These are phyloP conservation scores for Rhizopogon vulgaris DNA, from an alignment of 768 basidiomycete species.

Conservation along the genomic window DNA sequence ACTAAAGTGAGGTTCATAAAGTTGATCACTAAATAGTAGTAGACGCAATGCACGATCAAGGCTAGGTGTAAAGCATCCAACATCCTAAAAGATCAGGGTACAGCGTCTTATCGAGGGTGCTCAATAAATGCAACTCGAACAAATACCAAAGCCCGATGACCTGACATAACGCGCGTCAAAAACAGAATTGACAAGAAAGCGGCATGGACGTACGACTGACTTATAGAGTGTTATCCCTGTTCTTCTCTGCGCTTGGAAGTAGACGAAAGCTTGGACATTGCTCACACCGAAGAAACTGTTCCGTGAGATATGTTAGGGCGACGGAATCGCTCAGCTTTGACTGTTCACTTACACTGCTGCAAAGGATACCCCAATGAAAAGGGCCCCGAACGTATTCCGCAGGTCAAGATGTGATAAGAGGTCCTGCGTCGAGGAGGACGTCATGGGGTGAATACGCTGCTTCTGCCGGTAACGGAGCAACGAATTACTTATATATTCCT, in stretches of 20 bases:
- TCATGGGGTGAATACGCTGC: neutral
- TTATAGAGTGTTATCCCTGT: neutral
- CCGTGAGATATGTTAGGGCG: neutral
- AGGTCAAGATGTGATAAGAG: neutral
- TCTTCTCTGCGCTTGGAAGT: neutral
- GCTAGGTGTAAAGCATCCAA: conserved; percentile 31
- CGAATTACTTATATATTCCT: too few relatives aligned
- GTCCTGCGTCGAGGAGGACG: neutral
- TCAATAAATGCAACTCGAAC: neutral
- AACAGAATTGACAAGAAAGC: neutral
- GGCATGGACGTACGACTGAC: neutral
- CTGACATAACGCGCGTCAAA: neutral
- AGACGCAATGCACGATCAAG: conserved; percentile 29
- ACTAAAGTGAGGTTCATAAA: conserved; percentile 24
- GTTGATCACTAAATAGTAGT: conserved; percentile 31
- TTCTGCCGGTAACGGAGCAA: neutral
- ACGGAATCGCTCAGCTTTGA: neutral
- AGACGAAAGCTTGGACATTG: neutral
- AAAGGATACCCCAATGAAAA: neutral
- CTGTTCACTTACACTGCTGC: neutral
- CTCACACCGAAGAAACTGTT: neutral
- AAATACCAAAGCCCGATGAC: conserved; percentile 5
- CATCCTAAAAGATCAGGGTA: conserved; percentile 17
- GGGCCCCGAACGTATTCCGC: neutral
- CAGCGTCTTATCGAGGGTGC: neutral